Base-by-base conservation (phyloP, 345 rosid species). In the Linum tenue region DNA sequence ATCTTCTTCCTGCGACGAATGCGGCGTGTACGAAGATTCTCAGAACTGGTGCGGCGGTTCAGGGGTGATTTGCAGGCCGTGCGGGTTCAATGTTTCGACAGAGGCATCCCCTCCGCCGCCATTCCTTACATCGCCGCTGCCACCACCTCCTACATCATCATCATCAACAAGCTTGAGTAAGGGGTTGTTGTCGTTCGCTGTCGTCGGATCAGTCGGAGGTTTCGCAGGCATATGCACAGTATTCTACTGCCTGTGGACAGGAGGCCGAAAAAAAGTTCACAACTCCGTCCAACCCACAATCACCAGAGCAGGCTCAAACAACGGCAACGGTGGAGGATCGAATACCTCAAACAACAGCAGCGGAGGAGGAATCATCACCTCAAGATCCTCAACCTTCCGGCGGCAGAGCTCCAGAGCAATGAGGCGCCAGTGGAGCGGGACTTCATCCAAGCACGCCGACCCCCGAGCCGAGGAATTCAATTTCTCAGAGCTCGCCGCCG, bases 221-320 rank as follows among this genome's bases (percentile, higher is more conserved):
- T 70, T 86, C 2, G 70, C 87, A 0, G 95, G 95, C 15, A 75
- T 94, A 22, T 85, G 92, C 43, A 76, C 84, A 2, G 42, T 88
- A 10, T 62, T 83, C 15, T 90, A 85, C 61, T 88, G 92, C 67
- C 64, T 88, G 35, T 88, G 96, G 99, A 79, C 75, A 0, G 92
- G 97, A 7, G 89, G 96, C 55, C 80, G 81, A 69, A 88, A 84
- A 82, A 94, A 94, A 70, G 77, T 94, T 7, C 92, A 94, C 65
- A 94, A 94, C 74, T 90, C 97, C 0, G 99, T 94, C 35, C 99
- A 90, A 60, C 99, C 99, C 2, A 90, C 89, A 12, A 85, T 90
- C 44, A 86, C 90, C 9, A 74, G 96, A 62, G 83, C 74, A 11
- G 85, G 89, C 10, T 89, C 90, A 22, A 1, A 22, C 1, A 81